Percentiles rank a stretch among this genome's conserved stretches.
Conservation (phyloP, 2,329 filamentous ascomycete species). For the Chaetomiaceae sp. region DNA sequence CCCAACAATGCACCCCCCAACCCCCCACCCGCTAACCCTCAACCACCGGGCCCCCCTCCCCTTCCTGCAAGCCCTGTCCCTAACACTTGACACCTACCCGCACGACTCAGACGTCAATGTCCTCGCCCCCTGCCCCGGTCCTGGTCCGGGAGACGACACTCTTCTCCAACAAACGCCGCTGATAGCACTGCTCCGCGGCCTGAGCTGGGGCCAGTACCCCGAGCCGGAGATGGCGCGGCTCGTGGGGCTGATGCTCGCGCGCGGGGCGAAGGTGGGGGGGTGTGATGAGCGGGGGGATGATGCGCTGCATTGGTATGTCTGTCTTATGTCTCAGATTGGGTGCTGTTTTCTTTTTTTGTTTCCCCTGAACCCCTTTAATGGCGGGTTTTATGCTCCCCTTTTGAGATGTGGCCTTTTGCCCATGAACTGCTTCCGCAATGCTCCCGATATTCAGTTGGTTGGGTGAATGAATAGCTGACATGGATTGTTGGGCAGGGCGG, state of each 20-base stretch:
- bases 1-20: neutral
- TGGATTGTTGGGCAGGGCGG: no score
- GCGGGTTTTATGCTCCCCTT: no score
- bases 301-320: slow-evolving; percentile 1
- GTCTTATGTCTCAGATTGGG: no score
- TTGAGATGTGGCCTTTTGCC: no score
- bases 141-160: no score
- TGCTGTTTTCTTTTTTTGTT: no score
- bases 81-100: neutral
- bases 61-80: neutral
- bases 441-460: no score
- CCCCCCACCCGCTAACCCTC: neutral
- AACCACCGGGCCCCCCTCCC: neutral
- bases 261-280: neutral
- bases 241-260: neutral
- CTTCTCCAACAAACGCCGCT: neutral
- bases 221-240: neutral
- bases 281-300: neutral
- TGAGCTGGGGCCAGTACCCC: neutral
- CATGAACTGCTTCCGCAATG: no score
- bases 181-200: neutral
- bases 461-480: no score
- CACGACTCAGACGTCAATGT: neutral
- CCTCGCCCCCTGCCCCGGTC: no score
- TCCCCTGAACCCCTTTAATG: no score